A percentile compares a stretch with the other conserved stretches of the same genome.
Conservation (phyloP, 225 moss, liverwort and hornwort genomes). For the Bryum argenteum region DNA sequence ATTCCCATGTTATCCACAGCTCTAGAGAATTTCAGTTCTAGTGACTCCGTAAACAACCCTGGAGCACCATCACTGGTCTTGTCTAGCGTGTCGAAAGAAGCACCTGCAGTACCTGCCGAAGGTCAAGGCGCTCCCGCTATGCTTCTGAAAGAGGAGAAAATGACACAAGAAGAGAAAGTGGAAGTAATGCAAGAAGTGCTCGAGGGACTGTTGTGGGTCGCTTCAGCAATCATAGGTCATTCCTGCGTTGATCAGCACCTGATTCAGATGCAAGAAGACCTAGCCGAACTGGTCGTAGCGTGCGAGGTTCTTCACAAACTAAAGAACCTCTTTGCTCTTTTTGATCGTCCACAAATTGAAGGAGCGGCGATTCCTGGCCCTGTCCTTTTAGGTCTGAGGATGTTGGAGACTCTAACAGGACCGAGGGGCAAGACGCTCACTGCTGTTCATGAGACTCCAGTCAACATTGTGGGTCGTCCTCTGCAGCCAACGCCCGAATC, state of each 20-base stretch:
- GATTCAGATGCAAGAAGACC: constrained; percentile 48
- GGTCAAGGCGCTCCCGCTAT: constrained; percentile 10
- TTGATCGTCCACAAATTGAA: constrained; percentile 42
- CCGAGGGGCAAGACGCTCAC: constrained; percentile 29
- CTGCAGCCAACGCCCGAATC: constrained; percentile 21
- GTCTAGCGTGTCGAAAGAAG: constrained; percentile 19
- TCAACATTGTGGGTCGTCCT: constrained; percentile 31
- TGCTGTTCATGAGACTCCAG: constrained; percentile 36
- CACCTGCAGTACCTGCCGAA: constrained; percentile 13
- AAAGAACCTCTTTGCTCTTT: constrained; percentile 47
- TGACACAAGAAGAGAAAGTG: constrained; percentile 33
- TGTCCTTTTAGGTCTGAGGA: constrained; percentile 30
- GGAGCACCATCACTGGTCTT: not conserved
- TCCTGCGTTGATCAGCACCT: constrained; percentile 33
- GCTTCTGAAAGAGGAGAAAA: constrained; percentile 28
- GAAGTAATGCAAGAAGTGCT: constrained; percentile 44
- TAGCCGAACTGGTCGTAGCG: constrained; percentile 41
- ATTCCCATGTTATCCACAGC: constrained; percentile 39
- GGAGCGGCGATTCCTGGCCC: constrained; percentile 35
- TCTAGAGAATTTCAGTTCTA: constrained; percentile 39
- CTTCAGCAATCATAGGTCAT: constrained; percentile 37
- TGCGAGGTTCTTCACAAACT: constrained; percentile 47
- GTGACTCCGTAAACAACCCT: constrained; percentile 23
- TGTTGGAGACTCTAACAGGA: constrained; percentile 40
- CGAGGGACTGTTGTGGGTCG: constrained; percentile 31